These are phyloP conservation scores for Trichoderma afroharzianum DNA, from an alignment of 2,329 filamentous ascomycete genomes.

Conservation along the genomic window DNA sequence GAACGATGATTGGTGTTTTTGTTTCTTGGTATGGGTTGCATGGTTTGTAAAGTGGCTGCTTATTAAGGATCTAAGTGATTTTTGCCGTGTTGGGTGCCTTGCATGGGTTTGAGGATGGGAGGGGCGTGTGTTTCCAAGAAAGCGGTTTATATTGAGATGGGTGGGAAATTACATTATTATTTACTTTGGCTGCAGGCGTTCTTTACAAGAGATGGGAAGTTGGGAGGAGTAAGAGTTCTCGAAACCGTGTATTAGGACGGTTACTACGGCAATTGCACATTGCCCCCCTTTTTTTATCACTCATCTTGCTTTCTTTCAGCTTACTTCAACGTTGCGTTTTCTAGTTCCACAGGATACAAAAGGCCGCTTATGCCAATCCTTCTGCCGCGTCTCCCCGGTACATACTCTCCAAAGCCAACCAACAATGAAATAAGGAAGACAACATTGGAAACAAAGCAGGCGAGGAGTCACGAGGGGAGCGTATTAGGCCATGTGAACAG, in stretches of 20 bases:
- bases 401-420: background rate
- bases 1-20: background rate
- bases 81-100: conserved; percentile 10
- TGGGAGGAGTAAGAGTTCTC: background rate
- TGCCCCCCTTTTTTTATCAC: no score
- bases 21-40: background rate
- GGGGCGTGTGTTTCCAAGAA: background rate
- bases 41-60: background rate
- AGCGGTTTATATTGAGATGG: background rate
- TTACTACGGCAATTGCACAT: background rate
- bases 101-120: background rate
- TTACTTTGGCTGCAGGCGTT: background rate
- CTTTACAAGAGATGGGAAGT: background rate
- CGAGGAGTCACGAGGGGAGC: background rate
- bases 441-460: background rate
- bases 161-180: background rate
- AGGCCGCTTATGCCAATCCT: background rate
- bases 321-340: background rate
- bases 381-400: background rate
- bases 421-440: background rate
- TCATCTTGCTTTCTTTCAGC: background rate
- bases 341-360: background rate
- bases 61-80: background rate
- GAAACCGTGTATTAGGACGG: background rate
- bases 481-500: background rate